A percentile compares a stretch with the other conserved stretches of the same genome.
Conservation (phyloP, 345 rosid species). For the Lagerstroemia speciosa region DNA sequence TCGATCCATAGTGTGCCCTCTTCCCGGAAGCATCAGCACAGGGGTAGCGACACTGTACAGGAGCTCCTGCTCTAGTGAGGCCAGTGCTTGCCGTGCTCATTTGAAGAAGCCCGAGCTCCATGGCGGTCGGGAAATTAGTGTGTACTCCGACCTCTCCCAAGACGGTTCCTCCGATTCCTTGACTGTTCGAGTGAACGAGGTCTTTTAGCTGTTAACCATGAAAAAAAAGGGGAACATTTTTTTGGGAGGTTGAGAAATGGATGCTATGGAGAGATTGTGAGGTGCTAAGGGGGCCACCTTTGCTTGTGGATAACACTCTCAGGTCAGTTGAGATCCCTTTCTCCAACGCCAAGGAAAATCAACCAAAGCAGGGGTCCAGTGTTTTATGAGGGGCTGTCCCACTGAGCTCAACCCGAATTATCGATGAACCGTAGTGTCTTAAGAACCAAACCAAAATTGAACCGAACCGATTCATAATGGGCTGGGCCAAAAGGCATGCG, state of each 20-base stretch:
- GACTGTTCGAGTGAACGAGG: background rate
- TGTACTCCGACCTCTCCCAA: background rate
- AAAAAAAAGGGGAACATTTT: no score
- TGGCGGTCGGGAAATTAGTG: constrained; percentile 22
- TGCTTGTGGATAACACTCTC: constrained; percentile 33
- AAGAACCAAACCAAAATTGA: no score
- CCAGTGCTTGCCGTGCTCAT: constrained; percentile 20
- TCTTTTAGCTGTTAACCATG: background rate
- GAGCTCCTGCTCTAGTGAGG: constrained; percentile 21
- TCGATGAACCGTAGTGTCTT: no score
- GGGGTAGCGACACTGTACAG: constrained; percentile 23
- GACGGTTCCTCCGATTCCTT: background rate
- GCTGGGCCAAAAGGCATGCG: no score
- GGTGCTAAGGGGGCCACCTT: constrained; percentile 4
- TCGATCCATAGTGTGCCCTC: background rate
- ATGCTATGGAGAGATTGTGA: background rate
- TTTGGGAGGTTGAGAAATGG: background rate
- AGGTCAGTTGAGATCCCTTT: background rate
- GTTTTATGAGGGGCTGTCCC: no score
- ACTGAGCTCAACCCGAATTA: no score
- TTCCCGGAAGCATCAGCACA: constrained; percentile 10
- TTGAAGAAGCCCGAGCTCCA: constrained; percentile 35
- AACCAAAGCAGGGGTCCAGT: no score
- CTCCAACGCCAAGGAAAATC: no score
- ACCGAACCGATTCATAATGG: no score